Base-by-base conservation (phyloP, 495 filamentous ascomycete species). In the Annulohypoxylon bovei region DNA sequence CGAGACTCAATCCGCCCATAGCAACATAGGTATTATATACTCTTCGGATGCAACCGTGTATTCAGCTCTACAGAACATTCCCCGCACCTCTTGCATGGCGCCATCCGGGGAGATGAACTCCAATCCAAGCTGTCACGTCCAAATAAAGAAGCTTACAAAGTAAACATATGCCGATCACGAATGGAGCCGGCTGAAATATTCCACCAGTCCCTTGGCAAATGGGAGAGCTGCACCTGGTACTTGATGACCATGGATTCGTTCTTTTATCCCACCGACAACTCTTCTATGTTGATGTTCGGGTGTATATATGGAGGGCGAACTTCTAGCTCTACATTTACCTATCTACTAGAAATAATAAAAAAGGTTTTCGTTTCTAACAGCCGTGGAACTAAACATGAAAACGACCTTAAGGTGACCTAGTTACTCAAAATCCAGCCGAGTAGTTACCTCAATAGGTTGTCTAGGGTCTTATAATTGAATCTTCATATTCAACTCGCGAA, bases 51-150 rank as follows among this genome's bases (percentile, higher is more conserved):
- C 56, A 27, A 62, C 65, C 50, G n/a, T 50, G 12, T n/a, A 50
- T 50, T 50, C 46, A 42, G 39, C 46, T n/a, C n/a, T 50, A 25
- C 18, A 14, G 27, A 20, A n/a, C 14, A 14, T 66, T 37, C 69
- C 72, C 72, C 69, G 65, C 65, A 75, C 65, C 42, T 39, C 32
- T 37, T 75, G 18, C 46, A 60, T 39, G 42, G 59, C 64, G 59
- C 58, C 44, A 52, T 63, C 54, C 50, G 32, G 33, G 14, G 16
- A 63, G 47, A 25, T 8, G 52, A 68, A 23, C 60, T 60, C 54
- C 56, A 68, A 60, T 22, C 57, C 59, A 55, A 63, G 46, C 46
- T 66, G 28, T 47, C 42, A 64, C 39, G 18, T 64, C 54, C 54
- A 52, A 64, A 72, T 65, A 58, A 47, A 64, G 70, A 52, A 71